Evolutionary conservation across 345 rosid species (phyloP), one percentile per base, ranked within the genome.

Genomic region (Trapa incisa): DNA sequence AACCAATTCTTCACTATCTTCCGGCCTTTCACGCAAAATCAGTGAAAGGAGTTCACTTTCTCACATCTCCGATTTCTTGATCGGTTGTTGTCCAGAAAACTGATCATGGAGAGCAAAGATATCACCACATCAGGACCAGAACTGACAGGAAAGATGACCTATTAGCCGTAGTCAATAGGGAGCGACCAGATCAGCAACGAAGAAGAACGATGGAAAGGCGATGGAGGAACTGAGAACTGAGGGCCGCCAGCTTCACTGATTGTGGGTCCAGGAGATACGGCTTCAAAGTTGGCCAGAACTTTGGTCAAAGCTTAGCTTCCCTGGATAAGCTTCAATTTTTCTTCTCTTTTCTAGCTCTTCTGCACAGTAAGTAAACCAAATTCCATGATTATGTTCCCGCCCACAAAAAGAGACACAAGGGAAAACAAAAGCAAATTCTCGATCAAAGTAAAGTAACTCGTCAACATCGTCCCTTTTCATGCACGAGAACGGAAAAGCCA

Each of bases 131-230:
- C 42, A 63, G 65, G 75, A 37, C 33, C 54, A 50, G 63, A 72
- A 35, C 47, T 35, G 8, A 22, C 17, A 14, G 39, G 68, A 66
- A 75, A 42, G 61, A 67, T 68, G 42, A 54, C 67, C 83, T 35
- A 70, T 89, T 83, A 89, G 78, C 89, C 98, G 75, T 89, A 84
- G 77, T 87, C 98, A 66, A 87, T 70, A 2, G 96, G 98, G 72
- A 87, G 95, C 45, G 80, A 71, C 76, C 83, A 77, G 45, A 85
- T 75, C 80, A 78, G 68, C 47, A 82, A 74, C 16, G 45, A 68
- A 33, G 45, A 68, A 33, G 65, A 65, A 63, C 72, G 61, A 64
- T 67, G 45, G 65, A 67, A 73, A 66, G 37, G 45, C 38, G 64
- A 38, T 48, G 11, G 79, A 72, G 64, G 75, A 75, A 76, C 80